Evolutionary conservation across 73 alveolate species (phyloP).

Genomic region (Stentor roeselii): DNA sequence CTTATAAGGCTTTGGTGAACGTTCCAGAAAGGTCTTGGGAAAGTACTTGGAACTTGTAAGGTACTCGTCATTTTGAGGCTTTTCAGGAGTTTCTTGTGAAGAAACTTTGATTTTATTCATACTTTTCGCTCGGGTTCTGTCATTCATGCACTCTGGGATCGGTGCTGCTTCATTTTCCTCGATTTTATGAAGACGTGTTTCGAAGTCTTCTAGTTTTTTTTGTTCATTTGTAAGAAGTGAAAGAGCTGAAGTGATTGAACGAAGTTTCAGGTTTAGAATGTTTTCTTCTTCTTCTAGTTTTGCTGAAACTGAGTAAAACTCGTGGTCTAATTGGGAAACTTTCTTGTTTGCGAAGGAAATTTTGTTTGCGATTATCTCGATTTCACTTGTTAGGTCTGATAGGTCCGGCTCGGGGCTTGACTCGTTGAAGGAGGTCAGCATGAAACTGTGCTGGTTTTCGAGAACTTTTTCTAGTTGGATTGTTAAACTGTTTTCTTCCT

Average conservation of each 20-base stretch:
- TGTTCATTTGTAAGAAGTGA: not conserved
- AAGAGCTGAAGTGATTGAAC: not conserved
- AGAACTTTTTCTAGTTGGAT: not conserved
- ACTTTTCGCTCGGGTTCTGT: not conserved
- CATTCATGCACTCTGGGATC: not conserved
- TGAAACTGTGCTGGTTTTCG: not conserved
- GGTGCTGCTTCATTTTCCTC: slow-evolving; percentile 9
- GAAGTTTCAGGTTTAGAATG: not conserved
- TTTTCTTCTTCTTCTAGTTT: not conserved
- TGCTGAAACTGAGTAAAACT: not conserved
- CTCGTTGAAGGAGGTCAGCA: not conserved
- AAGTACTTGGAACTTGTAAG: not conserved
- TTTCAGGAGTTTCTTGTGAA: not conserved
- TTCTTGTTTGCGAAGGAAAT: not conserved
- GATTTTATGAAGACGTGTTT: not conserved
- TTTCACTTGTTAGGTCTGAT: not conserved
- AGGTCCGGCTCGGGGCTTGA: not conserved
- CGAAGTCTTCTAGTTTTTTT: not conserved
- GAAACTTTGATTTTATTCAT: not conserved
- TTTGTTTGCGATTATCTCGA: not conserved
- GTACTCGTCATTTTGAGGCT: not conserved
- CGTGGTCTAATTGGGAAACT: not conserved
- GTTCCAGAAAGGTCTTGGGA: not conserved
- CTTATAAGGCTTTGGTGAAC: not conserved
- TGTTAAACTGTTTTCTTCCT: not conserved